Evolutionary conservation across 805 yeast genomes (phyloP).

Genomic region (Tetrapisispora namnaoensis): DNA sequence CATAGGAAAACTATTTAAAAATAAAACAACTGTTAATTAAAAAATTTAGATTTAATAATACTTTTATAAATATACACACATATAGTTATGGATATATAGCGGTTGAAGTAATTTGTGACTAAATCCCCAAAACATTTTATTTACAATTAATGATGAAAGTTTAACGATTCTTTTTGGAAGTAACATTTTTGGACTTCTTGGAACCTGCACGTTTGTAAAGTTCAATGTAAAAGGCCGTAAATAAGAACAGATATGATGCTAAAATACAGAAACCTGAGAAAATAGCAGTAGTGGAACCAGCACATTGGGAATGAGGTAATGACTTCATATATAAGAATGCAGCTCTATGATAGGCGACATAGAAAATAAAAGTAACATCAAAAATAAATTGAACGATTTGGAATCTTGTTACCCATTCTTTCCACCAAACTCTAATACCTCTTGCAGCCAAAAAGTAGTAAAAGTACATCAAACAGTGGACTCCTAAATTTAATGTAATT

Average conservation of each 20-base stretch:
- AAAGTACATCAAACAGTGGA: conserved; percentile 96
- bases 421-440: conserved; percentile 98
- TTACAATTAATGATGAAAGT: background rate
- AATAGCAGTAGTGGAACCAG: conserved; percentile 65
- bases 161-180: conserved; percentile 1
- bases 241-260: conserved; percentile 64
- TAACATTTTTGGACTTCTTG: conserved; percentile 24
- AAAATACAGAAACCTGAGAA: conserved; percentile 66
- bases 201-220: conserved; percentile 55
- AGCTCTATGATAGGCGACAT: conserved; percentile 70
- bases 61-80: background rate
- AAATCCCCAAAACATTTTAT: background rate
- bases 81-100: background rate
- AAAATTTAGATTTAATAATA: too few relatives aligned
- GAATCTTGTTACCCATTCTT: conserved; percentile 95
- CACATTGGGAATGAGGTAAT: conserved; percentile 56
- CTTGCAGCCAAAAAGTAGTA: conserved; percentile 89
- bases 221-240: conserved; percentile 69
- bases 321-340: conserved; percentile 32
- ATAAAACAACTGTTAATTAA: background rate
- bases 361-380: conserved; percentile 85
- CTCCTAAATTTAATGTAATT: conserved; percentile 77
- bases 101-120: background rate
- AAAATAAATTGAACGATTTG: conserved; percentile 89
- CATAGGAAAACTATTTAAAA: background rate